phyloP scores from a whole-genome alignment of 2,329 filamentous ascomycete species.

The Clonostachys solani region DNA sequence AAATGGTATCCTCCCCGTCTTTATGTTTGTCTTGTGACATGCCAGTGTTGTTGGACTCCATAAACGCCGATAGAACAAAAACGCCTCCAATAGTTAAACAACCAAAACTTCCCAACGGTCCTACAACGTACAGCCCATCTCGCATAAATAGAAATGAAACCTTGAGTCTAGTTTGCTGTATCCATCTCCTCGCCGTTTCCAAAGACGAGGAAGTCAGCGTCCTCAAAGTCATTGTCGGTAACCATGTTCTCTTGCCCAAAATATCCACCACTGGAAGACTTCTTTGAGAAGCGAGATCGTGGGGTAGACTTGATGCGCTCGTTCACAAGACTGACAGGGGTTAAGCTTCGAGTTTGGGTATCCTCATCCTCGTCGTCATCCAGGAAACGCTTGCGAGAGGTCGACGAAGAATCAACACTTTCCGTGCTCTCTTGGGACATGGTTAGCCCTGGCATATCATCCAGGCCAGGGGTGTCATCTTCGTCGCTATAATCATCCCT shows the following conservation, averaged over 20 bases:
- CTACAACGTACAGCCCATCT: neutral
- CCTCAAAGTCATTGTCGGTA: slow-evolving; percentile 57
- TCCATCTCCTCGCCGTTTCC: slow-evolving; percentile 36
- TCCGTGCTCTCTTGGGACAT: slow-evolving; percentile 51
- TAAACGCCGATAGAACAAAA: too few relatives aligned
- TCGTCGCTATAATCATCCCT: slow-evolving; percentile 5
- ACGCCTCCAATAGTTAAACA: neutral
- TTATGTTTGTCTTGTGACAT: too few relatives aligned
- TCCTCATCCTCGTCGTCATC: slow-evolving; percentile 33
- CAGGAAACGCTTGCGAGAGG: slow-evolving; percentile 42
- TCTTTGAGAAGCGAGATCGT: slow-evolving; percentile 19
- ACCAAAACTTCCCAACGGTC: slow-evolving; percentile 2
- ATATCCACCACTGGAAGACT: neutral
- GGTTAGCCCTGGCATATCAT: slow-evolving; percentile 42
- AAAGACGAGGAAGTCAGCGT: slow-evolving; percentile 61
- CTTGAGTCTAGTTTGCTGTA: slow-evolving; percentile 6
- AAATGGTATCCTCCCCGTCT: too few relatives aligned
- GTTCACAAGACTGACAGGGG: slow-evolving; percentile 28
- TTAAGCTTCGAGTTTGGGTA: slow-evolving; percentile 28
- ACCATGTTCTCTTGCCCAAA: slow-evolving; percentile 42
- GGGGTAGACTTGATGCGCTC: slow-evolving; percentile 46
- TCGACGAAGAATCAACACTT: slow-evolving; percentile 19
- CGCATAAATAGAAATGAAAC: slow-evolving; percentile 5
- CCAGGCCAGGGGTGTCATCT: slow-evolving; percentile 22
- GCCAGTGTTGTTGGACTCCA: too few relatives aligned